These are phyloP conservation scores for Eucalyptus fibrosa DNA, from an alignment of 345 rosid species.

Conservation along the genomic window DNA sequence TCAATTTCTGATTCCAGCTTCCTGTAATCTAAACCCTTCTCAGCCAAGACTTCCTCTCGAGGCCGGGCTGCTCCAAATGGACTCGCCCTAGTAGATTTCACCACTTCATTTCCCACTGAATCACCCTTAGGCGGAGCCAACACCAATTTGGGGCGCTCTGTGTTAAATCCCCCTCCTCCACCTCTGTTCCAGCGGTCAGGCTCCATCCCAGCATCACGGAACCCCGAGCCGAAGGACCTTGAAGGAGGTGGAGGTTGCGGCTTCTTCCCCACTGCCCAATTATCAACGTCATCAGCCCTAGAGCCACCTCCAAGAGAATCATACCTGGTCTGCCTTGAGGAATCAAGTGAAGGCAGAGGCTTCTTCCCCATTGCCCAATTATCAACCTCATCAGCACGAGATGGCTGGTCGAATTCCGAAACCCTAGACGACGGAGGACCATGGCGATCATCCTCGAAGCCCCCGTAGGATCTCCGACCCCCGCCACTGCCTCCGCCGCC, in stretches of 20 bases:
- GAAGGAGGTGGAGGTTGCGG: constrained; percentile 27
- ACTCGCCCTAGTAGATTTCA: constrained; percentile 49
- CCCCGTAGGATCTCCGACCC: constrained; percentile 57
- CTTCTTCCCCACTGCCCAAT: constrained; percentile 60
- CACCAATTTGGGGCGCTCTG: constrained; percentile 61
- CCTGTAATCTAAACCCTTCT: constrained; percentile 93
- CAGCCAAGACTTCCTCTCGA: constrained; percentile 84
- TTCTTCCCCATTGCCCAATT: constrained; percentile 81
- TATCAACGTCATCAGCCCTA: constrained; percentile 78
- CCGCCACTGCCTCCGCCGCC: constrained; percentile 28
- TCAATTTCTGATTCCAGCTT: constrained; percentile 70
- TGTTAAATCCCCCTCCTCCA: constrained; percentile 13
- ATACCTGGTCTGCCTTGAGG: constrained; percentile 45
- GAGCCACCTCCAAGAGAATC: constrained; percentile 48
- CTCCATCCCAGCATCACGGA: constrained; percentile 41
- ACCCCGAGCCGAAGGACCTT: constrained; percentile 59
- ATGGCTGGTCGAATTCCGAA: constrained; percentile 67
- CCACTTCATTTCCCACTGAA: constrained; percentile 20
- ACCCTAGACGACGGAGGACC: constrained; percentile 53
- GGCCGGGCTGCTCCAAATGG: constrained; percentile 97
- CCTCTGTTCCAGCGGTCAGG: constrained; percentile 67
- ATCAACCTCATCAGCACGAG: constrained; percentile 90
- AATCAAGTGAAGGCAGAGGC: constrained; percentile 36
- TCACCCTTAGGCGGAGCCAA: constrained; percentile 57
- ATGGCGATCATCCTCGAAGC: constrained; percentile 70